Evolutionary conservation across 441 rosid species (phyloP).

Genomic region (Aleurites moluccanus): DNA sequence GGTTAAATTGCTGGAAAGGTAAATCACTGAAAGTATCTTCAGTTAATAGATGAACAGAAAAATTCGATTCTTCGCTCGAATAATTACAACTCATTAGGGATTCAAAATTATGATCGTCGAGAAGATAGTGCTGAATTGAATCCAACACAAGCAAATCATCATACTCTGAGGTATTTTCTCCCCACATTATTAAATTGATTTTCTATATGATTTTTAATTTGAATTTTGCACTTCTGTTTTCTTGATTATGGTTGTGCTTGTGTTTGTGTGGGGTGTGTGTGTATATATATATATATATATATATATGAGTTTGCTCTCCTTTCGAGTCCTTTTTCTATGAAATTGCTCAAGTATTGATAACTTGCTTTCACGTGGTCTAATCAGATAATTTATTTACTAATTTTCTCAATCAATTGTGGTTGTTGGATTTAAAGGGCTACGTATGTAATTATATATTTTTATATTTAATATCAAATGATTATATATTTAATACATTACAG

Average conservation of each 20-base stretch:
- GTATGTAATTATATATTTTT: no score
- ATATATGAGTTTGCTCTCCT: no score
- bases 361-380: background rate
- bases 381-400: background rate
- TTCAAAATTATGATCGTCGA: slow-evolving; percentile 27
- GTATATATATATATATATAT: no score
- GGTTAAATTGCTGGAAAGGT: background rate
- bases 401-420: background rate
- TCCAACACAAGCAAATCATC: slow-evolving; percentile 21
- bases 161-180: background rate
- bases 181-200: background rate
- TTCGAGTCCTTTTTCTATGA: background rate
- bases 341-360: background rate
- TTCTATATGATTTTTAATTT: background rate
- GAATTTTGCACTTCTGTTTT: background rate
- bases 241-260: no score
- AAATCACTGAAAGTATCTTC: background rate
- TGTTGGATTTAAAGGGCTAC: background rate
- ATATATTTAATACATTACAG: no score
- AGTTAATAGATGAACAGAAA: background rate
- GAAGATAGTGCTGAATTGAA: slow-evolving; percentile 26
- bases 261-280: no score
- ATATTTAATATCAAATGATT: no score
- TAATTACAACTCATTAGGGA: background rate
- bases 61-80: background rate